Base-by-base conservation (phyloP, 2,329 filamentous ascomycete genomes). In the Cephalotrichum gorgonifer region DNA sequence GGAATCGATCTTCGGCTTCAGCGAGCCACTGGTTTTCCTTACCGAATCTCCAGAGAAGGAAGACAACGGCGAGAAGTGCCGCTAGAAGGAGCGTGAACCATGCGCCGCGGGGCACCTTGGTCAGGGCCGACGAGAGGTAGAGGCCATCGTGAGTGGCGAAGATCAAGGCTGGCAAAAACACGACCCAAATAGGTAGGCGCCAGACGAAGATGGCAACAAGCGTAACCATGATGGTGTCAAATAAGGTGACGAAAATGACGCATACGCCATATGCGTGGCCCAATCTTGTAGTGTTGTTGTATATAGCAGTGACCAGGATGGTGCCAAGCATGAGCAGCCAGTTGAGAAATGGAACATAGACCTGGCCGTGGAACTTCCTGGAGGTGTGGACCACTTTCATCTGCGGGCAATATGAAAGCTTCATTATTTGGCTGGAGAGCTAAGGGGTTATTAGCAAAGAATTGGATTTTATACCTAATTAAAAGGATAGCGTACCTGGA, bases 211-310 rank as follows among this genome's bases (percentile, higher is more conserved):
- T 71, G 0, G 85, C 81, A 2, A 85, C 82, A 1, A 90, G 67
- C 0, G 83, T 76, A 2, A 88, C 81, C 74, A 91, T 81, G 61
- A 76, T 83, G 0, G 85, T 89, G 49, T 83, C 84, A 58, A 90
- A 81, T 60, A 89, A 87, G 0, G 85, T 87, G 41, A 89, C 86
- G 44, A 86, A 78, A 56, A 89, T 87, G 59, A 90, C 86, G 55
- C 86, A 90, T 7, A 87, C 81, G 35, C 86, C 85, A 56, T 89
- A 89, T 0, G 85, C 85, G 56, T 88, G 80, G 23, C 85, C 85
- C 0, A 88, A 73, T 49, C 73, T 72, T 1, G 80, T 85, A 1
- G 83, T 85, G 72, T 86, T 85, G 60, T 81, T 85, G 65, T 87
- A 89, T 3, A 86, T 76, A 0, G 78, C 79, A 1, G 86, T 85